Base-by-base conservation (phyloP, 257 asterid species). In the Hygrophila difformis region DNA sequence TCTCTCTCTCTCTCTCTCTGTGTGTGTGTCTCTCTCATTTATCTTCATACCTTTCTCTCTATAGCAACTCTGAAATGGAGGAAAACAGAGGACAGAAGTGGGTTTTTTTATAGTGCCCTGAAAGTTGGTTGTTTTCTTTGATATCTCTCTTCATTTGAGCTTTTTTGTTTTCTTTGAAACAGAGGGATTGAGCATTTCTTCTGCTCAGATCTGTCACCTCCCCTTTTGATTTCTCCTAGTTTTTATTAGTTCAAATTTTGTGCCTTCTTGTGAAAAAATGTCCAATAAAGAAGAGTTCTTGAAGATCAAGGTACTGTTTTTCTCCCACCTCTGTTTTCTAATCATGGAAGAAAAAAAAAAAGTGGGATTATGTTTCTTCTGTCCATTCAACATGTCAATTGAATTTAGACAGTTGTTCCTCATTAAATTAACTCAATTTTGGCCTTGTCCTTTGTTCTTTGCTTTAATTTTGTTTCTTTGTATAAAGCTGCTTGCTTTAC, bases 221-320 rank as follows among this genome's bases (percentile, higher is more conserved):
- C n/a, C 54, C 50, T 9, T 14, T 52, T 53, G 13, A 35, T 56
- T 60, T 54, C 18, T 33, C 52, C 39, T 29, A n/a, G 39, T 18
- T 60, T 55, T 3, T 48, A 56, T 23, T 53, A 57, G 22, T 50
- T 31, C 49, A 43, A 28, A 51, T 31, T 26, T 49, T 50, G n/a
- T 45, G 41, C 7, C 24, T 36, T 47, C 47, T 45, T 59, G 56
- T 49, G 14, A 57, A 45, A 53, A 45, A 28, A 68, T 20, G 67
- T 51, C 20, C 44, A 53, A 63, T 78, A 87, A 83, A 66, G 97
- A 83, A 59, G 97, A 87, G 84, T 75, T 80, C 68, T 60, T 87
- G 88, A 87, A 87, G 91, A 78, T 80, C 93, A 81, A 87, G 97
- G 97, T 87, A 56, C n/a, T n/a, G n/a, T n/a, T n/a, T n/a, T n/a